phyloP scores from a whole-genome alignment of 2,329 filamentous ascomycete species.

The Penicillium sp. region DNA sequence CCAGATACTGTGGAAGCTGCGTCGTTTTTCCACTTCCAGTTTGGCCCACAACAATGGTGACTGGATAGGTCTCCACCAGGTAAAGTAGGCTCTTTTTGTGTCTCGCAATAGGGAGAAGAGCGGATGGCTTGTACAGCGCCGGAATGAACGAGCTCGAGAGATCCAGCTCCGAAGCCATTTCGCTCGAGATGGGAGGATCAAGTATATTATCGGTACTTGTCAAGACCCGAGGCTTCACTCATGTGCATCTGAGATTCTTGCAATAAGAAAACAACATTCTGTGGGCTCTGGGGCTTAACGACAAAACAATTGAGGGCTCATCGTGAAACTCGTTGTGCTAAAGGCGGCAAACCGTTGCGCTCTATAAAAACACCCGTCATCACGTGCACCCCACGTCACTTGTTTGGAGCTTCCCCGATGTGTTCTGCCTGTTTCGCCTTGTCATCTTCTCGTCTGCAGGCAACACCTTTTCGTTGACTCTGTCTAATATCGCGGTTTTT shows the following conservation, averaged over 20 bases:
- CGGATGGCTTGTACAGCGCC: conserved; percentile 78
- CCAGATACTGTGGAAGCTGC: conserved; percentile 87
- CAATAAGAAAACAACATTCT: background rate
- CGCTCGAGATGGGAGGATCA: conserved; percentile 2
- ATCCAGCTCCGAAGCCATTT: conserved; percentile 47
- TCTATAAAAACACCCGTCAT: conserved; percentile 21
- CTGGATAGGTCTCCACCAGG: conserved; percentile 75
- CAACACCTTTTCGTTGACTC: conserved; percentile 12
- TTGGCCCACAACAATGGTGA: conserved; percentile 88
- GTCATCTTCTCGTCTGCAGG: conserved; percentile 9
- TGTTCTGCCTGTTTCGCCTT: conserved; percentile 18
- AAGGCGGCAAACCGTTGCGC: conserved; percentile 6
- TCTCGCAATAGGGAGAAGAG: conserved; percentile 80
- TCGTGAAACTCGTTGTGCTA: conserved; percentile 8
- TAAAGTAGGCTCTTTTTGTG: conserved; percentile 79
- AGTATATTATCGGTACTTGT: background rate
- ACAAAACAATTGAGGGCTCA: conserved; percentile 2
- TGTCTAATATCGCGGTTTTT: conserved; percentile 3
- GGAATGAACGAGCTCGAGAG: conserved; percentile 61
- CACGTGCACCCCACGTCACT: conserved; percentile 30
- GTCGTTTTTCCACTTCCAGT: conserved; percentile 96
- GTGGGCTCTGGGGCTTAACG: background rate
- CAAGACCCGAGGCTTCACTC: background rate
- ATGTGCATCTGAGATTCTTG: background rate
- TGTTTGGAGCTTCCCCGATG: conserved; percentile 25